Conservation (phyloP, 2,329 filamentous ascomycete genomes). For the Sarocladium oryzae region DNA sequence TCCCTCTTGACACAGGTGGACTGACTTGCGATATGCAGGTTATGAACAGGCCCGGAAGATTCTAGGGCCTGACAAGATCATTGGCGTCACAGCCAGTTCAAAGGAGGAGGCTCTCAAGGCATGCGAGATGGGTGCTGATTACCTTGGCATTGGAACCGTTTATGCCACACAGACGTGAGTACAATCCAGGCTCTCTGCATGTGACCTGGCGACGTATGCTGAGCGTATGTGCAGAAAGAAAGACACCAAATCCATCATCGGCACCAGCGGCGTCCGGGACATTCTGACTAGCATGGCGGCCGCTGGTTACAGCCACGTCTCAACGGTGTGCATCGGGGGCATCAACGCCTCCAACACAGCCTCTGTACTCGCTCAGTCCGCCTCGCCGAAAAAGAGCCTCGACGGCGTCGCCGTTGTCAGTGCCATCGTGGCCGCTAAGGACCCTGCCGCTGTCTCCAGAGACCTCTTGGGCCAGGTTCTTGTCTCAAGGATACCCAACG, state of each 20-base stretch:
- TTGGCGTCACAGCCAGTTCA: conserved; percentile 80
- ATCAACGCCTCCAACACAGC: conserved; percentile 73
- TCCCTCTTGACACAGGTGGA: no score
- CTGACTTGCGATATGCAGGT: neutral
- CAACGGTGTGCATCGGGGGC: conserved; percentile 81
- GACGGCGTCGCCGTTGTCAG: conserved; percentile 86
- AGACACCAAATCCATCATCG: conserved; percentile 65
- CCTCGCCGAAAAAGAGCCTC: conserved; percentile 48
- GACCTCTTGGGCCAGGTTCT: conserved; percentile 41
- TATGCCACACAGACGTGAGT: conserved; percentile 75
- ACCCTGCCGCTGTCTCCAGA: conserved; percentile 58
- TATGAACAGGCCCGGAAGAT: conserved; percentile 55
- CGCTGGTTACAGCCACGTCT: conserved; percentile 37
- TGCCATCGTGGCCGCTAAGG: conserved; percentile 69
- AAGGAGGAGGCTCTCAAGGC: conserved; percentile 66
- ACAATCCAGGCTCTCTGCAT: conserved; percentile 7
- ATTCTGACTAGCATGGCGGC: conserved; percentile 50
- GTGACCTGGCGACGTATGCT: neutral
- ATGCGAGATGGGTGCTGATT: conserved; percentile 72
- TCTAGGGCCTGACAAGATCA: conserved; percentile 71
- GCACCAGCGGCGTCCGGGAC: conserved; percentile 48
- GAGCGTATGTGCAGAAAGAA: conserved; percentile 57
- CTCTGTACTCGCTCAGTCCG: conserved; percentile 65
- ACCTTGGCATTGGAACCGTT: conserved; percentile 85
- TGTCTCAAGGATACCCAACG: conserved; percentile 33